Percentiles rank a stretch among this genome's conserved stretches.
These are phyloP conservation scores for Boletus patriciae DNA, from an alignment of 768 basidiomycete species.

Conservation along the genomic window DNA sequence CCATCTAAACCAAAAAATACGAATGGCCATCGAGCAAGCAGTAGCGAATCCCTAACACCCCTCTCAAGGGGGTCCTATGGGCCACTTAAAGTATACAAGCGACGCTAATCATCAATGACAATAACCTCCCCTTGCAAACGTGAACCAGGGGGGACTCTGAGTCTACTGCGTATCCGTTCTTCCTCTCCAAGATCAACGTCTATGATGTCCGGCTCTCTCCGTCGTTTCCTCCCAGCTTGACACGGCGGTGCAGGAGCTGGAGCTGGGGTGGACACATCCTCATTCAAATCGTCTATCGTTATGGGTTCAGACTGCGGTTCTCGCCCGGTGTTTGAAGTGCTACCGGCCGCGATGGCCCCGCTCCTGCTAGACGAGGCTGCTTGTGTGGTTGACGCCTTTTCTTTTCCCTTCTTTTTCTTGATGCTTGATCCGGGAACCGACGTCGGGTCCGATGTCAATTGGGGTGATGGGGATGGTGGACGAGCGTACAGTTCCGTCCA, in stretches of 20 bases:
- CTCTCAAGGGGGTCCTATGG: conserved; percentile 4
- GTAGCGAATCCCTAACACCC: conserved; percentile 11
- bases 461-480: conserved; percentile 36
- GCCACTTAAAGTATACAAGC: no score
- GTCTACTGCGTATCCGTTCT: conserved; percentile 22
- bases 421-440: neutral
- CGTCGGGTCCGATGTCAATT: conserved; percentile 14
- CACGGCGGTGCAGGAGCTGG: neutral
- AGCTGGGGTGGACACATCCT: conserved; percentile 18
- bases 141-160: conserved; percentile 12
- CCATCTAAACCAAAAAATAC: conserved; percentile 17
- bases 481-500: conserved; percentile 75
- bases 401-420: conserved; percentile 40
- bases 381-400: conserved; percentile 19
- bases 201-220: conserved; percentile 27
- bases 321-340: conserved; percentile 16
- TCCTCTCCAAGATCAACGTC: conserved; percentile 36
- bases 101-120: conserved; percentile 40
- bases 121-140: conserved; percentile 43
- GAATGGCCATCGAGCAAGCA: neutral
- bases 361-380: conserved; percentile 6
- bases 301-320: conserved; percentile 22
- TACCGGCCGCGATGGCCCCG: neutral
- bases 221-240: conserved; percentile 38
- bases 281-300: conserved; percentile 35